Conservation (phyloP, 495 filamentous ascomycete genomes). For the Xylona heveae region DNA sequence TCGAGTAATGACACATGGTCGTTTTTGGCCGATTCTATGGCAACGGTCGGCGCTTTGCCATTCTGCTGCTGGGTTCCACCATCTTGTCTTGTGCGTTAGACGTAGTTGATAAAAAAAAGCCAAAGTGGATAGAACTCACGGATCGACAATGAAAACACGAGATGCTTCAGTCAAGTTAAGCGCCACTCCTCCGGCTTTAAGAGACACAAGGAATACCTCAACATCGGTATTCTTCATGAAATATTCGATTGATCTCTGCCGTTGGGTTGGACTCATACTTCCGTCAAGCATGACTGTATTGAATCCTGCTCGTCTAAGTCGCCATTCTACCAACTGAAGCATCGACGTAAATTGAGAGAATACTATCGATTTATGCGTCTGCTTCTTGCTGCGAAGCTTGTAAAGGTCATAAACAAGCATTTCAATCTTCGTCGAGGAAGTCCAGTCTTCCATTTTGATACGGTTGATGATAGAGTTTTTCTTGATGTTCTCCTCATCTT, state of each 20-base stretch:
- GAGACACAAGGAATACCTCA: slow-evolving; percentile 82
- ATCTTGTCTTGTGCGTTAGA: slow-evolving; percentile 22
- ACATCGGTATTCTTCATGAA: slow-evolving; percentile 90
- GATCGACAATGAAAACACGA: slow-evolving; percentile 86
- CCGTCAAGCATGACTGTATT: slow-evolving; percentile 96
- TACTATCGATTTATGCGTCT: slow-evolving; percentile 72
- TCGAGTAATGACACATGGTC: slow-evolving; percentile 83
- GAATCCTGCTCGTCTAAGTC: slow-evolving; percentile 80
- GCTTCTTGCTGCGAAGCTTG: slow-evolving; percentile 68
- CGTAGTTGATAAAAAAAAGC: not conserved
- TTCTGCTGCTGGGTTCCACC: slow-evolving; percentile 96
- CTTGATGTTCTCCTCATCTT: slow-evolving; percentile 64
- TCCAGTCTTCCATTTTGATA: slow-evolving; percentile 95
- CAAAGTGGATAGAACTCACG: slow-evolving; percentile 29
- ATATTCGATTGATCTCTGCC: slow-evolving; percentile 75
- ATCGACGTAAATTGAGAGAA: slow-evolving; percentile 55
- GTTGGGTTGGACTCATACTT: slow-evolving; percentile 80
- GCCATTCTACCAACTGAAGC: slow-evolving; percentile 78
- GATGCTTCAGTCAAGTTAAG: slow-evolving; percentile 89
- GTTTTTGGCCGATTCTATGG: slow-evolving; percentile 86
- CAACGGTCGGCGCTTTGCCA: slow-evolving; percentile 95
- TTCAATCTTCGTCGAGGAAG: slow-evolving; percentile 93
- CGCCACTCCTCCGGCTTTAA: slow-evolving; percentile 90
- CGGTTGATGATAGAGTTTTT: slow-evolving; percentile 93
- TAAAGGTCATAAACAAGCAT: slow-evolving; percentile 84